Evolutionary conservation across 176 grass and related monocot genomes (phyloP), one percentile per base, ranked within the genome.

Genomic region (Juncus inflexus): DNA sequence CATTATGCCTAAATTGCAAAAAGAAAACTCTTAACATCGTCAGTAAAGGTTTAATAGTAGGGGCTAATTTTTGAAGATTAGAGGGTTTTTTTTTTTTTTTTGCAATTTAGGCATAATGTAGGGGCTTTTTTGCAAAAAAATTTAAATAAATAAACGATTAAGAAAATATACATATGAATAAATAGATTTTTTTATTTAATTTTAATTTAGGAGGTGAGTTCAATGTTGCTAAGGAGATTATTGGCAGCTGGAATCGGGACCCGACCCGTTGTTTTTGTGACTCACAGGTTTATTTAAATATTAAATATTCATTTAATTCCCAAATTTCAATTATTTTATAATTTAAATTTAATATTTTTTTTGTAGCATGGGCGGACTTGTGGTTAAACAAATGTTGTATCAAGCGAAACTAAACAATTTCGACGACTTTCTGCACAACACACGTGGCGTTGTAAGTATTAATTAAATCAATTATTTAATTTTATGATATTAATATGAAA

Each of bases 331-430:
- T 61, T 35, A 28, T 28, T 50, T 41, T 8, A 41, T 63, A 28
- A 62, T 12, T 64, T 65, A 39, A 64, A 36, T 52, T 55, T 69
- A n/a, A 50, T 43, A 68, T 75, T 5, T 76, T 40, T 67, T 62
- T 80, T 90, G 69, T 83, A 97, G 92, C 43, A 84, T 97, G 87
- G 92, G 92, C 36, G 92, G 92, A 39, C 77, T 97, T 67, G 92
- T 97, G 65, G 92, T 97, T 71, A 97, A 97, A 77, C 87, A 97
- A 64, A 84, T 97, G 75, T 64, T 97, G 52, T 74, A 83, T 81
- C 87, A 97, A 77, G 92, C 92, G 14, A 89, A 97, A 64, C 74
- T 86, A 67, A 86, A 89, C 79, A 86, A 91, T 73, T 77, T 88
- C 12, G 79, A 83, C 15, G 75, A 89, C 10, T 91, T 97, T 69